phyloP scores from a whole-genome alignment of 108 stramenopile genomes.

The Parmales sp. region DNA sequence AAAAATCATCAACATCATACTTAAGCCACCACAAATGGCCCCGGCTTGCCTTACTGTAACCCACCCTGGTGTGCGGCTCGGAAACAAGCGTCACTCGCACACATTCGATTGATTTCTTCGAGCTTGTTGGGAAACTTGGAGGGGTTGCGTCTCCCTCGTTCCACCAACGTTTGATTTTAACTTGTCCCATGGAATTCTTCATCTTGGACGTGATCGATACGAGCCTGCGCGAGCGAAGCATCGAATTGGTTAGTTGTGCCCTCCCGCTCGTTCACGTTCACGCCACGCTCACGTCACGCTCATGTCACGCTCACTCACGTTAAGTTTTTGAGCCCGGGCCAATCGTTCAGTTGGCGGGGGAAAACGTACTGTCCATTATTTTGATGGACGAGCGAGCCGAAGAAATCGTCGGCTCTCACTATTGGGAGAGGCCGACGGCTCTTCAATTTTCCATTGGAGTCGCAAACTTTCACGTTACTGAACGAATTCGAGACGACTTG shows the following conservation, averaged over 20 bases:
- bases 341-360: constrained; percentile 49
- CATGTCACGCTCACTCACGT: constrained; percentile 37
- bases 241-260: neutral
- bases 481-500: constrained; percentile 25
- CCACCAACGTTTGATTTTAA: constrained; percentile 22
- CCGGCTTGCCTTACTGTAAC: neutral
- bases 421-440: constrained; percentile 35
- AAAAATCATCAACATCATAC: neutral
- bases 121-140: constrained; percentile 23
- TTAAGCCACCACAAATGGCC: constrained; percentile 1
- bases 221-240: neutral
- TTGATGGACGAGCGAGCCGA: constrained; percentile 38
- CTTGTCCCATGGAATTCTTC: constrained; percentile 20
- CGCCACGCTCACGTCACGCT: constrained; percentile 14
- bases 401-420: constrained; percentile 31
- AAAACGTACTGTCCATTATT: constrained; percentile 40
- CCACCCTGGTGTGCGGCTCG: neutral
- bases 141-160: constrained; percentile 16
- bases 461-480: constrained; percentile 39
- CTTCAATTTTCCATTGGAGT: constrained; percentile 33
- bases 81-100: neutral
- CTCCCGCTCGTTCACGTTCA: neutral
- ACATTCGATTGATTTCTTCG: neutral
- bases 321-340: constrained; percentile 44
- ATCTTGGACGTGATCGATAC: constrained; percentile 33